A percentile compares a stretch with the other conserved stretches of the same genome.
phyloP scores from a whole-genome alignment of 129 eudicot genomes.

The Helianthus tuberosus region DNA sequence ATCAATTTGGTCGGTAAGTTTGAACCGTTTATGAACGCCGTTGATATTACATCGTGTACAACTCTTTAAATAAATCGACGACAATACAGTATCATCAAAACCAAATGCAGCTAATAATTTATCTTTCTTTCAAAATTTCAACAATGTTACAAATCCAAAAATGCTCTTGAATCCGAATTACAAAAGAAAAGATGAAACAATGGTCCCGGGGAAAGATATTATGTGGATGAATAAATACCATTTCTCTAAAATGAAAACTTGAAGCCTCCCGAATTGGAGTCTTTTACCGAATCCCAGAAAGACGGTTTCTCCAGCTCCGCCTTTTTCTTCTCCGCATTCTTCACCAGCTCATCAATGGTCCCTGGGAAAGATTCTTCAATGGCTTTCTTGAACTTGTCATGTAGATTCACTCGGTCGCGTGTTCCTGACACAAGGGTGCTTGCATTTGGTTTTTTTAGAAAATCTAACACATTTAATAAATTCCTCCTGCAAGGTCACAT shows the following conservation, averaged over 20 bases:
- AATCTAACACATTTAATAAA: constrained; percentile 78
- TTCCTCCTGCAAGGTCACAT: constrained; percentile 72
- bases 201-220: not conserved
- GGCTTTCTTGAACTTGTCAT: constrained; percentile 81
- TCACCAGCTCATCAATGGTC: constrained; percentile 52
- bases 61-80: not conserved
- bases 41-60: not conserved
- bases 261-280: constrained; percentile 76
- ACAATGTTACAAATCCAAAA: constrained; percentile 5
- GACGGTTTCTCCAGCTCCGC: constrained; percentile 64
- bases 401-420: constrained; percentile 78
- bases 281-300: constrained; percentile 86
- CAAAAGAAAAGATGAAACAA: not conserved
- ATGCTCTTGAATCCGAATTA: constrained; percentile 6
- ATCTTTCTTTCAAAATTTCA: constrained; percentile 7
- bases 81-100: not conserved
- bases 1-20: not conserved
- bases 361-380: constrained; percentile 77
- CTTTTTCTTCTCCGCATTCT: constrained; percentile 58
- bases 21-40: not conserved
- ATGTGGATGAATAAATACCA: not conserved
- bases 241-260: constrained; percentile 70
- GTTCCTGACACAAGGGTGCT: constrained; percentile 88
- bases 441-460: constrained; percentile 87
- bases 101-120: not conserved